These are phyloP conservation scores for Rhodotorula sphaerocarpa DNA, from an alignment of 768 basidiomycete species.

Conservation along the genomic window DNA sequence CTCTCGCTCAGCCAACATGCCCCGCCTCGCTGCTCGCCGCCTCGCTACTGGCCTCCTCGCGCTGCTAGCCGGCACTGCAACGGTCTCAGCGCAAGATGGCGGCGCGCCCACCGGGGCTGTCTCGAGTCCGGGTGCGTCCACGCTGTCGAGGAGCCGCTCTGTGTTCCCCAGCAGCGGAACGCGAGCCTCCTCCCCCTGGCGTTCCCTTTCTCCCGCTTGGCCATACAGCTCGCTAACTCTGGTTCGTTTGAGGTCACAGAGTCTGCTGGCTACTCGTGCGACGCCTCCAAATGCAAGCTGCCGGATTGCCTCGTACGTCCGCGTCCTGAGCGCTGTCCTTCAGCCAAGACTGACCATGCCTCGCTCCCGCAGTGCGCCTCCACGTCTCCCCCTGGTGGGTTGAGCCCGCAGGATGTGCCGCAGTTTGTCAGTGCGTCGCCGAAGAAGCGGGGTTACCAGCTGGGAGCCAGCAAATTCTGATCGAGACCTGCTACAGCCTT, in stretches of 20 bases:
- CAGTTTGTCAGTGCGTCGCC: slow-evolving; percentile 33
- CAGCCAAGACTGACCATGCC: too few species aligned
- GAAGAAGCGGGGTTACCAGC: too few species aligned
- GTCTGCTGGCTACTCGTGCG: slow-evolving; percentile 59
- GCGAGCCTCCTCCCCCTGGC: too few species aligned
- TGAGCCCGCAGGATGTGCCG: slow-evolving; percentile 52
- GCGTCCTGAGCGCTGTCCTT: not conserved
- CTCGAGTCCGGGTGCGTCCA: not conserved
- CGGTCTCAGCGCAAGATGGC: not conserved
- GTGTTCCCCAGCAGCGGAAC: too few species aligned
- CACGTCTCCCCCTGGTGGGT: slow-evolving; percentile 62
- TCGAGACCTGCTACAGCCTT: too few species aligned
- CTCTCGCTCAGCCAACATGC: too few species aligned
- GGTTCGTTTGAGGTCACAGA: not conserved
- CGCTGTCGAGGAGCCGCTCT: not conserved
- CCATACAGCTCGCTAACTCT: not conserved
- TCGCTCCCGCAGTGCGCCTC: slow-evolving; percentile 68
- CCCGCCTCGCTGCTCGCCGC: too few species aligned
- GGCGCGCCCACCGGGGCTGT: not conserved
- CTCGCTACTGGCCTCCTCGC: too few species aligned
- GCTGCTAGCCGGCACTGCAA: not conserved
- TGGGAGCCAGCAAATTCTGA: too few species aligned
- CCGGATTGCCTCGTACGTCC: slow-evolving; percentile 52
- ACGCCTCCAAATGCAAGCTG: slow-evolving; percentile 56
- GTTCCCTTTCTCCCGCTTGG: not conserved